A percentile compares a stretch with the other conserved stretches of the same genome.
Conservation (phyloP, 176 grass and related monocot species). For the Oryza brachyantha region DNA sequence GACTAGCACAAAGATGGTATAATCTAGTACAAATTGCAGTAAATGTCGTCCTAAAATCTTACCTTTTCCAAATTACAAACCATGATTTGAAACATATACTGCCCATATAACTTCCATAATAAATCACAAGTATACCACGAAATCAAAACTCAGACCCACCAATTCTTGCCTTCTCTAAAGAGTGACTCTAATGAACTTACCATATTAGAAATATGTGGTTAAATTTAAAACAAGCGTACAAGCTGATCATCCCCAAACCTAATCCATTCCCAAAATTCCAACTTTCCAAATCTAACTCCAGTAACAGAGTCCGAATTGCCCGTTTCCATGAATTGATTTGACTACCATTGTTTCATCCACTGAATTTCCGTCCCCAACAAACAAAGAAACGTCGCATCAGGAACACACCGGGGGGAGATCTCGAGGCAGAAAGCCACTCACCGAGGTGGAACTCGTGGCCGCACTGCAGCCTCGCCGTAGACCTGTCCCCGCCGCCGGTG, state of each 20-base stretch:
- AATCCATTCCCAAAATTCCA: slow-evolving; percentile 12
- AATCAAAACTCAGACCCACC: not conserved
- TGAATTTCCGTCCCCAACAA: not conserved
- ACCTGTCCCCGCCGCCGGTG: slow-evolving; percentile 39
- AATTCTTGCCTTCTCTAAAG: not conserved
- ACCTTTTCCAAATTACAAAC: not conserved
- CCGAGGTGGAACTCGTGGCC: slow-evolving; percentile 87
- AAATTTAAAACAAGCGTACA: not conserved
- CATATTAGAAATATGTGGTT: not conserved
- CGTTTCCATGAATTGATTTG: slow-evolving; percentile 8
- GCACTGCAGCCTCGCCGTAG: slow-evolving; percentile 70
- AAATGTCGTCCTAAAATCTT: not conserved
- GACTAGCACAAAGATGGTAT: not conserved
- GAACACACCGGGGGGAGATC: slow-evolving; percentile 5
- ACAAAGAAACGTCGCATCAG: not conserved
- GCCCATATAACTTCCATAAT: slow-evolving; percentile 5
- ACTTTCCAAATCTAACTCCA: not conserved
- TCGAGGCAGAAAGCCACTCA: slow-evolving; percentile 28
- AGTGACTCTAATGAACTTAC: not conserved
- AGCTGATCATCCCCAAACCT: not conserved
- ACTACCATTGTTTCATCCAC: slow-evolving; percentile 6
- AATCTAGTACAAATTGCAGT: not conserved
- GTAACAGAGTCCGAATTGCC: slow-evolving; percentile 9
- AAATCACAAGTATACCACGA: not conserved
- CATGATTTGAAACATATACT: not conserved